Conservation (phyloP, 345 rosid species). For the Linum lewisii region DNA sequence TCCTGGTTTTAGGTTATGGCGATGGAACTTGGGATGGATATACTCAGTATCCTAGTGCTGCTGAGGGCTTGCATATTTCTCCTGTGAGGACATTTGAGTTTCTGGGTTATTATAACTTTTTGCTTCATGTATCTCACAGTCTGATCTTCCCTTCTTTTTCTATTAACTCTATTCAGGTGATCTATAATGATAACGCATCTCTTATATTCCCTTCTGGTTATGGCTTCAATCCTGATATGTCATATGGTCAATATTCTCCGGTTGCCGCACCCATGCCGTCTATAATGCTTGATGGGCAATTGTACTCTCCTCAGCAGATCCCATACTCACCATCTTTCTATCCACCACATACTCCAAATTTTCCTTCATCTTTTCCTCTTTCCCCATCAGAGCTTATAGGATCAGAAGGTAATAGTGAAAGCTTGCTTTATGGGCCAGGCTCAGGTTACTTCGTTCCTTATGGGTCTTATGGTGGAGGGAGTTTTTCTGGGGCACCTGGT, state of each 20-base stretch:
- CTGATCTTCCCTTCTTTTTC: background rate
- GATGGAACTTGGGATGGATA: constrained; percentile 39
- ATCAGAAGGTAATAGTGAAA: constrained; percentile 35
- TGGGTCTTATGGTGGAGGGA: constrained; percentile 47
- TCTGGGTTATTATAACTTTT: background rate
- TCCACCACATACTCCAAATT: constrained; percentile 28
- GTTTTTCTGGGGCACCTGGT: constrained; percentile 28
- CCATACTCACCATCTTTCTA: constrained; percentile 39
- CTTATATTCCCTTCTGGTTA: constrained; percentile 42
- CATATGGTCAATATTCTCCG: constrained; percentile 43
- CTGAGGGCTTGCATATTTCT: constrained; percentile 47
- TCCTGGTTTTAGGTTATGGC: constrained; percentile 28
- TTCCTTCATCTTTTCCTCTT: constrained; percentile 37
- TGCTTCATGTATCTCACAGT: background rate
- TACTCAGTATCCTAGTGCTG: constrained; percentile 31
- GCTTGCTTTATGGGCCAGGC: constrained; percentile 33
- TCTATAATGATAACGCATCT: constrained; percentile 47
- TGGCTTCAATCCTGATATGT: constrained; percentile 42
- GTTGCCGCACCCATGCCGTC: constrained; percentile 39
- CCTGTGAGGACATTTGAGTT: constrained; percentile 27
- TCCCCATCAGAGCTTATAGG: constrained; percentile 32
- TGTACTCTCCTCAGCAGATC: constrained; percentile 40
- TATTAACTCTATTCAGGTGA: constrained; percentile 29
- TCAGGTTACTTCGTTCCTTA: constrained; percentile 41
- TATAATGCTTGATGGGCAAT: constrained; percentile 45